Base-by-base conservation (phyloP, 352 stramenopile species). In the Globisporangium heterothallicum region DNA sequence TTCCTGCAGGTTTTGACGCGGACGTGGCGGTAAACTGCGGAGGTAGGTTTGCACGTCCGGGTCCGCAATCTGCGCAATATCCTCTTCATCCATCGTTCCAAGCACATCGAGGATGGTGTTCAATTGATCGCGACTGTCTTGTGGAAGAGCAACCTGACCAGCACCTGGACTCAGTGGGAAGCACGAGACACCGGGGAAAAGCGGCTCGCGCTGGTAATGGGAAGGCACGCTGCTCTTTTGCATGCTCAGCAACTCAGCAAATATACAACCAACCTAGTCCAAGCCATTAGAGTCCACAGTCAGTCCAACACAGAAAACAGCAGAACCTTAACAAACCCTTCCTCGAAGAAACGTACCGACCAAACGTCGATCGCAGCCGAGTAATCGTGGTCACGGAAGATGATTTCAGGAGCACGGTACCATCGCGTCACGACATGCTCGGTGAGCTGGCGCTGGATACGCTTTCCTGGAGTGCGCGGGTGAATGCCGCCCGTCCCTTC, bases 401-500 rank as follows among this genome's bases (percentile, higher is more conserved):
- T 97, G 56, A 98, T 94, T 61, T 98, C 92, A 3, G 92, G 92
- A 1, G 90, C 86, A n/a, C 93, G 84, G 58, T 98, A 98, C 92
- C 92, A 98, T 9, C 93, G 77, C 10, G 92, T 98, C 4, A 98
- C 91, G 3, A 98, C 93, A 54, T 98, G 93, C 56, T 97, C 90
- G 27, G 93, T 98, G 24, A 98, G 74, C 61, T 97, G 88, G 8
- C 90, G 87, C 53, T 95, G 75, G 34, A 94, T 92, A 6, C 79
- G 77, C 44, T 87, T 86, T 7, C 71, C 72, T 13, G 80, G 80
- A 1, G 80, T 92, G 22, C 80, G 78, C 16, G 80, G 80, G 54
- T 92, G 80, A 6, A 92, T 72, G 10, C 78, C 74, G 14, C 32
- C 54, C 13, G 76, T 70, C 10, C 76, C 74, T 51, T 88, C 72